Conservation (phyloP, 2,329 filamentous ascomycete species). For the Monosporascus sp. region DNA sequence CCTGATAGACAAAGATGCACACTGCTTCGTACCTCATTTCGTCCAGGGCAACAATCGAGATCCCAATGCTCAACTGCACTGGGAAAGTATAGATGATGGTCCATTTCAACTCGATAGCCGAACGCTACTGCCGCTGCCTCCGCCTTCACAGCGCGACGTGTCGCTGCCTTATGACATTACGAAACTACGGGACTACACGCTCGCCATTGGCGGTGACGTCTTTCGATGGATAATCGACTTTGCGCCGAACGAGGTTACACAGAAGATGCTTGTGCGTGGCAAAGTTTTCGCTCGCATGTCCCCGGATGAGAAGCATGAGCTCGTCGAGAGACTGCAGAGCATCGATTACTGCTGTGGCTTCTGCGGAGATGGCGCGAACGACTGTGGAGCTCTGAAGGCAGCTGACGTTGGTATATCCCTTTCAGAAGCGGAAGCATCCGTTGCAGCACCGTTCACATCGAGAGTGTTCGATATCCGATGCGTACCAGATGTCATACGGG, state of each 20-base stretch:
- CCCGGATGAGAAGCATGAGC: constrained; percentile 95
- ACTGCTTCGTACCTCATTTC: constrained; percentile 92
- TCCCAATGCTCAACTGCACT: constrained; percentile 67
- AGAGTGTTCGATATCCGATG: constrained; percentile 94
- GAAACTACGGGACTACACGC: constrained; percentile 76
- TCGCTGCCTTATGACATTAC: constrained; percentile 82
- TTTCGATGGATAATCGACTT: constrained; percentile 97
- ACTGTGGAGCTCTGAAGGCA: constrained; percentile 93
- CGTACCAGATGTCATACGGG: constrained; percentile 85
- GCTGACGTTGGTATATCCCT: constrained; percentile 96
- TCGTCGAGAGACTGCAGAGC: constrained; percentile 94
- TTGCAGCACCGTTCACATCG: constrained; percentile 96
- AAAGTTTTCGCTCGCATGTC: constrained; percentile 98
- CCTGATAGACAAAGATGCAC: constrained; percentile 71
- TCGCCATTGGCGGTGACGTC: constrained; percentile 87
- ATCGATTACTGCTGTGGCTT: constrained; percentile 95
- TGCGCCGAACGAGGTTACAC: constrained; percentile 72
- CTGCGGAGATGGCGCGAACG: constrained; percentile 95
- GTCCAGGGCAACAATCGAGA: constrained; percentile 65
- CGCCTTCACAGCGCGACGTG: constrained; percentile 66
- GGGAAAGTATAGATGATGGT: constrained; percentile 93
- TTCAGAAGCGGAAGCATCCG: constrained; percentile 94
- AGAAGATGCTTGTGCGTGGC: constrained; percentile 82
- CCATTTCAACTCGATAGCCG: constrained; percentile 71
- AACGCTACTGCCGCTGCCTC: constrained; percentile 71